Base-by-base conservation (phyloP, 805 yeast genomes). In the Ogataea degrootiae region DNA sequence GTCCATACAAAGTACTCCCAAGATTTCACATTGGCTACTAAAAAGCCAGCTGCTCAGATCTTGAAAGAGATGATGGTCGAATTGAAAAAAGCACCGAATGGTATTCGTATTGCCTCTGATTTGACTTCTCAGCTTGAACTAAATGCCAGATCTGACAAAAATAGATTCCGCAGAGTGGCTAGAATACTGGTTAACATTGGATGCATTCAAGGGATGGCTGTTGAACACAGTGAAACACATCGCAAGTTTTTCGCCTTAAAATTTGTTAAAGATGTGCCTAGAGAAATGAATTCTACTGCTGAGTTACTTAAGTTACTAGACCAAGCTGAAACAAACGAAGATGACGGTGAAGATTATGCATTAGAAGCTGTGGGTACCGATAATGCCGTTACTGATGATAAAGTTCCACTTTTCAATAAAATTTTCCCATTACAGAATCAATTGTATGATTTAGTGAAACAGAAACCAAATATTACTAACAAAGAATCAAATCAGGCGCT, bases 391-490 rank as follows among this genome's bases (percentile, higher is more conserved):
- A 70, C 63, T 2, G 63, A 54, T 19, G 59, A 55, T 8, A 43
- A 47, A 6, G 37, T 40, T 4, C 75, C 78, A 0, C 37, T 61
- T 0, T 57, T 76, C 44, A 86, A 85, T 59, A 62, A 72, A 12
- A 71, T 81, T 45, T 83, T 75, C 53, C 91, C 96, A 0, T 52
- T 82, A 0, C 82, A 80, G 36, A 77, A 73, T 50, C 96, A 88
- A 61, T 63, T 87, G 0, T 80, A 70, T 58, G 80, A 79, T 44
- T 48, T 73, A 4, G 54, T 64, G 1, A 49, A 71, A 5, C 79
- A 75, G 0, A 56, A 59, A 0, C 60, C 62, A 0, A 96, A 96
- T 0, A 66, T 79, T 1, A 73, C 90, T 0, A 75, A 85, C 0
- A 80, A 80, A 68, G 81, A 77, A 6, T 58, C 87, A 1, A 65